Percentiles rank a stretch among this genome's conserved stretches.
Evolutionary conservation across 2,329 filamentous ascomycete genomes (phyloP).

Genomic region (Ceratocystis variospora): DNA sequence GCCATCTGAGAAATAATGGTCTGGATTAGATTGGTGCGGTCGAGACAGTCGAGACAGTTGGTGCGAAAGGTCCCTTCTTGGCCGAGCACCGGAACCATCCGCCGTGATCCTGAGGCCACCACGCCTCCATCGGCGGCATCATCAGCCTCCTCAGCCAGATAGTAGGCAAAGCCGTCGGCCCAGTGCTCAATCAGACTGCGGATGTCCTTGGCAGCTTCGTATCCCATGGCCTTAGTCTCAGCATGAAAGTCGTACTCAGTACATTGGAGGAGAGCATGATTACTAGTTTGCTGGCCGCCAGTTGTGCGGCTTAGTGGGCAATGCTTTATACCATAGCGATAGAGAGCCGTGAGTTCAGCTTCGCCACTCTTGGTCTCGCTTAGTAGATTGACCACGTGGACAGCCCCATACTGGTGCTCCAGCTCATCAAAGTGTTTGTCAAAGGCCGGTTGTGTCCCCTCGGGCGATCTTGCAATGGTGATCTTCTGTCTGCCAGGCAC

Average conservation of each 20-base stretch:
- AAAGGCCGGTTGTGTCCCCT: constrained; percentile 88
- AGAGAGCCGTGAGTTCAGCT: constrained; percentile 66
- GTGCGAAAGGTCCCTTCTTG: constrained; percentile 94
- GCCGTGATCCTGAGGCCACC: constrained; percentile 25
- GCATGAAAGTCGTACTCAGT: constrained; percentile 96
- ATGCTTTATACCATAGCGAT: constrained; percentile 60
- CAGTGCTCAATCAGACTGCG: constrained; percentile 63
- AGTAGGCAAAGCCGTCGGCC: constrained; percentile 84
- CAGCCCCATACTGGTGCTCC: constrained; percentile 71
- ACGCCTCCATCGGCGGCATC: constrained; percentile 34
- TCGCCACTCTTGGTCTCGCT: constrained; percentile 80
- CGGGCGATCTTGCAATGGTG: constrained; percentile 69
- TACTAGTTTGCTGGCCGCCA: constrained; percentile 27
- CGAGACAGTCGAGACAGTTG: constrained; percentile 90
- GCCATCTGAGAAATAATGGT: constrained; percentile 92
- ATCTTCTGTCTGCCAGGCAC: constrained; percentile 93
- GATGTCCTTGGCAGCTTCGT: constrained; percentile 81
- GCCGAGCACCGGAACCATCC: constrained; percentile 60
- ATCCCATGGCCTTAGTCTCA: constrained; percentile 75
- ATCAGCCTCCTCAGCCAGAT: constrained; percentile 59
- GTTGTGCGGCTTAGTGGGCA: constrained; percentile 53
- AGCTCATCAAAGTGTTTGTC: constrained; percentile 88
- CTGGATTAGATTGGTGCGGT: constrained; percentile 91
- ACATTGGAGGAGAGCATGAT: constrained; percentile 61
- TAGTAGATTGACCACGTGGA: constrained; percentile 89